These are phyloP conservation scores for Panaeolus papilionaceus DNA, from an alignment of 768 basidiomycete species.

Conservation along the genomic window DNA sequence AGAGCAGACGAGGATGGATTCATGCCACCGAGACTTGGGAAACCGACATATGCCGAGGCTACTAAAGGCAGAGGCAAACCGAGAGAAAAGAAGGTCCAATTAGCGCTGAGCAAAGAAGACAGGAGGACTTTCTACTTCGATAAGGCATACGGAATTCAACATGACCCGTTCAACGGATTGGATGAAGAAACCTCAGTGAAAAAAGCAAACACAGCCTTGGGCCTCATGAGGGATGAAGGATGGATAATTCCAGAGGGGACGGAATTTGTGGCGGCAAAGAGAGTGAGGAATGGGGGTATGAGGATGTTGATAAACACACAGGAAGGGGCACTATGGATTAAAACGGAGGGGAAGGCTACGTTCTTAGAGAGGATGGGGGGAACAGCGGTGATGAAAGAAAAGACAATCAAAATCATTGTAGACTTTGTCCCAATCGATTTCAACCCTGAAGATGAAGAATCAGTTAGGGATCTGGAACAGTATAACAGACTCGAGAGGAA, in stretches of 20 bases:
- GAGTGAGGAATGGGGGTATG: slow-evolving; percentile 2
- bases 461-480: neutral
- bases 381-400: neutral
- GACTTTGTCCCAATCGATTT: neutral
- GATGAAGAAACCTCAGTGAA: neutral
- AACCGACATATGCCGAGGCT: too few species aligned
- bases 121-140: too few species aligned
- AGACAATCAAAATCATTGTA: neutral
- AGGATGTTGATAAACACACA: neutral
- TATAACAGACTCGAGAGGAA: neutral
- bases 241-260: neutral
- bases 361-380: neutral
- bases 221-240: neutral
- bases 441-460: neutral
- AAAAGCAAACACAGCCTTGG: neutral
- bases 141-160: too few species aligned
- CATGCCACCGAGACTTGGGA: too few species aligned
- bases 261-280: neutral
- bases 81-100: too few species aligned
- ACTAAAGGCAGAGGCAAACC: too few species aligned
- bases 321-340: neutral
- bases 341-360: neutral
- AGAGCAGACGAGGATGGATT: too few species aligned
- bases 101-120: too few species aligned
- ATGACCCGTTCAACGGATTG: too few species aligned